These are phyloP conservation scores for Waitea zeae DNA, from an alignment of 1,284 basidiomycete genomes.

Conservation along the genomic window DNA sequence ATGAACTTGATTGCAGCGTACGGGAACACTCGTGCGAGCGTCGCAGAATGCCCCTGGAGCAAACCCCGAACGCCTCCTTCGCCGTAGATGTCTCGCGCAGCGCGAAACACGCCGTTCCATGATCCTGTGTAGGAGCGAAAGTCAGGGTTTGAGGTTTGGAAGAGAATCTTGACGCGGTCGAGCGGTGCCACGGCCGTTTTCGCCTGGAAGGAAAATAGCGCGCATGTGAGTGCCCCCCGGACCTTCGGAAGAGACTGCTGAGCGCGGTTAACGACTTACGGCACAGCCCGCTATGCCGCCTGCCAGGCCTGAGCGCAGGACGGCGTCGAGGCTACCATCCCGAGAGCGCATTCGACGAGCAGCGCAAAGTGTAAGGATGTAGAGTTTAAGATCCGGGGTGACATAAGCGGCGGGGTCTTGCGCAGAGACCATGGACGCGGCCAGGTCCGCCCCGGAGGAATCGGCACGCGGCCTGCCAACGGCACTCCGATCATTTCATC, in stretches of 20 bases:
- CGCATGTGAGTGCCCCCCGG: conserved; percentile 6
- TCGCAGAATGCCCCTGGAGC: conserved; percentile 92
- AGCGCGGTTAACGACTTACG: conserved; percentile 35
- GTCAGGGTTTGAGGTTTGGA: conserved; percentile 94
- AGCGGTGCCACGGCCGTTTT: conserved; percentile 96
- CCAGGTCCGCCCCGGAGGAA: too few species aligned
- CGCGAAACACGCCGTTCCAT: conserved; percentile 76
- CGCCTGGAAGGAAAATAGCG: conserved; percentile 33
- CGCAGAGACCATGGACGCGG: too few species aligned
- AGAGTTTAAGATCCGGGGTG: too few species aligned
- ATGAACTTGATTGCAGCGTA: conserved; percentile 98
- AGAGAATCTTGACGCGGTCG: conserved; percentile 97
- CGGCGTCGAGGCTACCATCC: not conserved
- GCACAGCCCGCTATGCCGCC: conserved; percentile 90
- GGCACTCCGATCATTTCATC: too few species aligned
- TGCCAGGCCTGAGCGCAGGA: conserved; percentile 70
- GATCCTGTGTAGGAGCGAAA: conserved; percentile 85
- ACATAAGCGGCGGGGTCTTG: too few species aligned
- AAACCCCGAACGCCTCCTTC: conserved; percentile 65
- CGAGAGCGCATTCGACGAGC: too few species aligned
- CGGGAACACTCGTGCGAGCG: conserved; percentile 75
- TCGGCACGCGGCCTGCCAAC: too few species aligned
- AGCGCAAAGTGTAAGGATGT: too few species aligned
- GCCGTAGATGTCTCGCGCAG: conserved; percentile 66
- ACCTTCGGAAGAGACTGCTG: conserved; percentile 5